phyloP scores from a whole-genome alignment of 805 yeast species.

The Naumovozyma dairenensis region DNA sequence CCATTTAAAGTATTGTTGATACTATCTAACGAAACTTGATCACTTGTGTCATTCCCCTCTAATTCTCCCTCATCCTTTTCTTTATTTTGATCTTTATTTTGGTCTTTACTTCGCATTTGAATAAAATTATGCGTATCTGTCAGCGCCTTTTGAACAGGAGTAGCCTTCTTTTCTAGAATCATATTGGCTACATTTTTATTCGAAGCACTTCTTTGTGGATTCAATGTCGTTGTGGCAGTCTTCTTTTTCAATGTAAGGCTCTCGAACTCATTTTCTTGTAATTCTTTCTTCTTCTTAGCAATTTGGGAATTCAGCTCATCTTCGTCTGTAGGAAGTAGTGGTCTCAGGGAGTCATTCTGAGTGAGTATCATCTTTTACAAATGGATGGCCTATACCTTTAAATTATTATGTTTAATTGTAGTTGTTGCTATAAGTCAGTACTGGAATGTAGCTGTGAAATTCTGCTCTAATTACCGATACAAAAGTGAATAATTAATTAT shows the following conservation, averaged over 20 bases:
- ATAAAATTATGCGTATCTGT: constrained; percentile 28
- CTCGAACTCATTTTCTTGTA: too few species aligned
- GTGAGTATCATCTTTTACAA: constrained; percentile 1
- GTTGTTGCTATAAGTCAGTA: constrained; percentile 2
- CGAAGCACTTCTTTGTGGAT: constrained; percentile 15
- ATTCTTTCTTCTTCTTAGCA: constrained; percentile 2
- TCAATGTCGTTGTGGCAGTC: constrained; percentile 1
- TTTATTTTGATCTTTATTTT: background rate
- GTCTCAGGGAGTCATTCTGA: constrained; percentile 11
- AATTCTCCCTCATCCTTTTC: background rate
- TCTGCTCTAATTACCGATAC: background rate
- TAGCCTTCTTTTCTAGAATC: constrained; percentile 3
- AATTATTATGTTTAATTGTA: too few species aligned
- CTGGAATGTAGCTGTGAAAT: background rate
- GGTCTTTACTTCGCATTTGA: constrained; percentile 10
- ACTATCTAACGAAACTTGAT: constrained; percentile 7
- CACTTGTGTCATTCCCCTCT: constrained; percentile 1
- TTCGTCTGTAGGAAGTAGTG: constrained; percentile 24
- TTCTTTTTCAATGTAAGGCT: too few species aligned
- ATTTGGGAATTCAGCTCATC: constrained; percentile 12
- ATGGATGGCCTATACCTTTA: too few species aligned
- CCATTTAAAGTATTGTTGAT: constrained; percentile 6
- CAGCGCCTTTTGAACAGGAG: constrained; percentile 20
- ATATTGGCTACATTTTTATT: constrained; percentile 16
- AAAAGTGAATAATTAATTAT: background rate